These are phyloP conservation scores for Elsinoe fawcettii DNA, from an alignment of 2,329 filamentous ascomycete species.

Conservation along the genomic window DNA sequence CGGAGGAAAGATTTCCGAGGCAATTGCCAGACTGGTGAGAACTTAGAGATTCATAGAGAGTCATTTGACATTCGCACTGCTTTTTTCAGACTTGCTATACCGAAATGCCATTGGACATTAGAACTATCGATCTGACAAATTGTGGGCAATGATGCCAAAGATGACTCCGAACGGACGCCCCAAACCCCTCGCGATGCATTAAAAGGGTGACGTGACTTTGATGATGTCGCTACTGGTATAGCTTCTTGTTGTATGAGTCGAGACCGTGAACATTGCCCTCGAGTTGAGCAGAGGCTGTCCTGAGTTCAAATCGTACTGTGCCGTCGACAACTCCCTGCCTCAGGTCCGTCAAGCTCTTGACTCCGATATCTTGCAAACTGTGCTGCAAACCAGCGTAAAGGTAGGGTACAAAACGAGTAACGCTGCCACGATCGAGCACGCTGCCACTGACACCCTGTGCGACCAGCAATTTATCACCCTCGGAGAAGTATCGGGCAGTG, in stretches of 20 bases:
- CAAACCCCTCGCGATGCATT: constrained; percentile 7
- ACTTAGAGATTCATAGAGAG: no score
- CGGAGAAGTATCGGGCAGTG: constrained; percentile 96
- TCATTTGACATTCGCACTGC: background rate
- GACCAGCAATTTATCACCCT: constrained; percentile 88
- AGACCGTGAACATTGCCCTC: constrained; percentile 95
- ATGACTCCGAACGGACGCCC: background rate
- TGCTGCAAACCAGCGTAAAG: constrained; percentile 93
- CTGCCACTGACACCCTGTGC: constrained; percentile 92
- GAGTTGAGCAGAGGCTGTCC: constrained; percentile 87
- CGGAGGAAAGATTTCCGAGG: no score
- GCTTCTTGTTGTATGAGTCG: constrained; percentile 99
- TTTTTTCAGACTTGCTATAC: background rate
- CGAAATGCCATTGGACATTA: background rate
- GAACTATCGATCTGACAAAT: background rate
- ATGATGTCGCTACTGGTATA: constrained; percentile 60
- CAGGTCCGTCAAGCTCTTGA: constrained; percentile 69
- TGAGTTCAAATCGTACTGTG: constrained; percentile 81
- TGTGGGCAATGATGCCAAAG: background rate
- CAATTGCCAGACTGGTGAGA: no score
- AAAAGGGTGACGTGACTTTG: background rate
- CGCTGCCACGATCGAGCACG: constrained; percentile 72
- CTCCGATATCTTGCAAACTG: constrained; percentile 90
- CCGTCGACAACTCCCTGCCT: constrained; percentile 68
- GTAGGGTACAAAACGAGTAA: constrained; percentile 94